These are phyloP conservation scores for Polygonum aviculare DNA, from an alignment of 148 eudicot genomes.

Conservation along the genomic window DNA sequence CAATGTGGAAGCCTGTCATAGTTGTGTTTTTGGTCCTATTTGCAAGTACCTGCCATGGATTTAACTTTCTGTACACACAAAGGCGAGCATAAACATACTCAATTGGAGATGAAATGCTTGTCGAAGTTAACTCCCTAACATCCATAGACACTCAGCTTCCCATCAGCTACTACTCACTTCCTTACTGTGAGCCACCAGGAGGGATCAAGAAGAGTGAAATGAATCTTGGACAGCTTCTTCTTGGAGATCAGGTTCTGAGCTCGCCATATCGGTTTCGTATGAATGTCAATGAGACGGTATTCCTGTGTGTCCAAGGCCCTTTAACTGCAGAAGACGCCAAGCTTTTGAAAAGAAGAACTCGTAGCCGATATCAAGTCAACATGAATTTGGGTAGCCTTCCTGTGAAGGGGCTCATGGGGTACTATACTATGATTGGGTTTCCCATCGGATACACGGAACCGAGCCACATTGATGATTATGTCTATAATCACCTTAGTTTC, in stretches of 20 bases:
- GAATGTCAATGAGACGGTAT: conserved; percentile 53
- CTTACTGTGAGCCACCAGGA: conserved; percentile 46
- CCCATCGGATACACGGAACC: conserved; percentile 46
- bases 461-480: conserved; percentile 39
- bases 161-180: conserved; percentile 71
- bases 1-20: background rate
- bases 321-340: conserved; percentile 49
- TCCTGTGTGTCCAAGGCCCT: conserved; percentile 39
- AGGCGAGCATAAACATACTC: conserved; percentile 42
- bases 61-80: conserved; percentile 65
- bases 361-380: conserved; percentile 63
- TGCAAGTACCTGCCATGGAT: conserved; percentile 38
- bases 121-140: conserved; percentile 65
- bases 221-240: conserved; percentile 76
- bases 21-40: conserved; percentile 19
- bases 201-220: conserved; percentile 66
- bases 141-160: conserved; percentile 74
- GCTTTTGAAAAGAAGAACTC: conserved; percentile 60
- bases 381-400: conserved; percentile 69
- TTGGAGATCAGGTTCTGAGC: conserved; percentile 72
- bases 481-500: conserved; percentile 57
- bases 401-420: conserved; percentile 23
- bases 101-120: conserved; percentile 34
- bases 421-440: conserved; percentile 32
- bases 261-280: conserved; percentile 62